These are phyloP conservation scores for Coprinellus micaceus DNA, from an alignment of 768 basidiomycete genomes.

Conservation along the genomic window DNA sequence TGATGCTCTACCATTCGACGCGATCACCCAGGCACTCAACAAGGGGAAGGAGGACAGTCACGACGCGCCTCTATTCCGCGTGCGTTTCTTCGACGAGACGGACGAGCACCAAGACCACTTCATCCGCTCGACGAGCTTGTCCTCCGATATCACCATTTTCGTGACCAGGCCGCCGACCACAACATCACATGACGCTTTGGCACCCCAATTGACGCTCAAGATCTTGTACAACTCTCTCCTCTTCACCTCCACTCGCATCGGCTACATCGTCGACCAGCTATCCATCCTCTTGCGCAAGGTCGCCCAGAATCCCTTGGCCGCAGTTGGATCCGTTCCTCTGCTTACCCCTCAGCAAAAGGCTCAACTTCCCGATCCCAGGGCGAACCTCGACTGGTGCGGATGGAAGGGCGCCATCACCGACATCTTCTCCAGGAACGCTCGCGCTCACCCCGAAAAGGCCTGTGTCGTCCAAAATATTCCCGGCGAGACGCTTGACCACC, in stretches of 20 bases:
- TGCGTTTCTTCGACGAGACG: conserved; percentile 95
- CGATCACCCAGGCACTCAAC: conserved; percentile 63
- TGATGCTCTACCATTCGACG: conserved; percentile 80
- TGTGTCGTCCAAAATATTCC: conserved; percentile 85
- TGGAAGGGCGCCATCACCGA: conserved; percentile 97
- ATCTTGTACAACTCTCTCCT: conserved; percentile 93
- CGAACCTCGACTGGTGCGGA: conserved; percentile 93
- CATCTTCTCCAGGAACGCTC: conserved; percentile 87
- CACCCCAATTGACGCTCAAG: conserved; percentile 73
- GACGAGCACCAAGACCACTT: conserved; percentile 66
- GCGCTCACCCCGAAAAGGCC: conserved; percentile 69
- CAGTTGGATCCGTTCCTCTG: conserved; percentile 77
- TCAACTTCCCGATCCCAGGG: conserved; percentile 77
- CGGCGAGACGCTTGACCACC: conserved; percentile 31
- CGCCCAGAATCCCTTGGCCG: conserved; percentile 59
- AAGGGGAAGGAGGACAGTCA: conserved; percentile 56
- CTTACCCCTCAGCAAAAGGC: conserved; percentile 67
- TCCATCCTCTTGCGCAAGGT: conserved; percentile 71
- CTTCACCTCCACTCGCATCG: conserved; percentile 76
- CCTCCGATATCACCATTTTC: conserved; percentile 92
- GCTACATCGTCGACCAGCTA: conserved; percentile 81
- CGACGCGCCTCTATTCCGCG: conserved; percentile 78
- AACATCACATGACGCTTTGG: conserved; percentile 64
- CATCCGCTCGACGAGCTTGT: conserved; percentile 73
- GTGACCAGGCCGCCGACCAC: conserved; percentile 70